Conservation (phyloP, 2,329 filamentous ascomycete genomes). For the Neocatenulostroma microsporum region DNA sequence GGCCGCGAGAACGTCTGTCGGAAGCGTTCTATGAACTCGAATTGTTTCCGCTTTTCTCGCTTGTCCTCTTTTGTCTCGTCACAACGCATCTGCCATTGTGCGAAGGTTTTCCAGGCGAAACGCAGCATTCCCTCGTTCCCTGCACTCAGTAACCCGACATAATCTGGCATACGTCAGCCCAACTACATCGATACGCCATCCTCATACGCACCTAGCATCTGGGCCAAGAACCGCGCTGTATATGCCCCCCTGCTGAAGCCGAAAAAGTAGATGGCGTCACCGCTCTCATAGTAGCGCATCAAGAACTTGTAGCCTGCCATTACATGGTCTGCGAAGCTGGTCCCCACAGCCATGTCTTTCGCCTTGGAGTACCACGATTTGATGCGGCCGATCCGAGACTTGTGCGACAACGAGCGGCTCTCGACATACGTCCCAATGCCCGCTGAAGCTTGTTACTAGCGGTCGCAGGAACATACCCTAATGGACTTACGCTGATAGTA, state of each 20-base stretch:
- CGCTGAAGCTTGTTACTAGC: too few species aligned
- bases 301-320: conserved; percentile 63
- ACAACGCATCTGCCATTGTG: conserved; percentile 60
- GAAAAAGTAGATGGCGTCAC: conserved; percentile 30
- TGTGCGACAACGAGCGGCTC: conserved; percentile 52
- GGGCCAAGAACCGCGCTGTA: conserved; percentile 48
- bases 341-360: conserved; percentile 72
- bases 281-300: conserved; percentile 10
- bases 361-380: conserved; percentile 64
- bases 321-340: conserved; percentile 74
- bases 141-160: conserved; percentile 68
- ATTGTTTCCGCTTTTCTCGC: conserved; percentile 53
- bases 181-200: neutral
- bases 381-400: conserved; percentile 46
- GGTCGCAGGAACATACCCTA: too few species aligned
- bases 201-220: conserved; percentile 30
- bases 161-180: conserved; percentile 41
- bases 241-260: conserved; percentile 30
- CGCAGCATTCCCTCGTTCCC: conserved; percentile 80
- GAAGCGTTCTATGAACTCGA: conserved; percentile 69
- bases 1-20: conserved; percentile 73
- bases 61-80: conserved; percentile 37
- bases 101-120: conserved; percentile 64
- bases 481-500: conserved; percentile 62
- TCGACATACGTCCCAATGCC: conserved; percentile 68